phyloP scores from a whole-genome alignment of 352 stramenopile genomes.

The Thraustotheca clavata region DNA sequence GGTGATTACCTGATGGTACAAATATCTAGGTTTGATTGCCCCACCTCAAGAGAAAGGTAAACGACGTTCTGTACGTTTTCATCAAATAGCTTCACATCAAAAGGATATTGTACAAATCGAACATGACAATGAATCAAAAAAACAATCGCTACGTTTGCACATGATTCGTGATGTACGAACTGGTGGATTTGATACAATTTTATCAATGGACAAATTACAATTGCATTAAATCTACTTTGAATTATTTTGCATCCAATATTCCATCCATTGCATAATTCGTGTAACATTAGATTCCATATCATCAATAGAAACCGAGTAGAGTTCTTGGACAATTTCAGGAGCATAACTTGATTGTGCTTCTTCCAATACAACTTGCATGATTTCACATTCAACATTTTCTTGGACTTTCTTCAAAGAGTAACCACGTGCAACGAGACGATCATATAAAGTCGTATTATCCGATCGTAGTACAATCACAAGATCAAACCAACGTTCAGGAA shows the following conservation, averaged over 20 bases:
- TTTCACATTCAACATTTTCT: constrained; percentile 97
- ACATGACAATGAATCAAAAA: no score
- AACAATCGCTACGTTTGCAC: background rate
- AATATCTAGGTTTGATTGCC: background rate
- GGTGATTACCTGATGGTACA: background rate
- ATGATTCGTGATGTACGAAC: background rate
- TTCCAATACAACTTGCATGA: constrained; percentile 97
- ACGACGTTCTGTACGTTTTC: constrained; percentile 14
- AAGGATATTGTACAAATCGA: background rate
- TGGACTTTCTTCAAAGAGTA: constrained; percentile 94
- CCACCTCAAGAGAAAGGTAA: background rate
- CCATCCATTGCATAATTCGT: constrained; percentile 85
- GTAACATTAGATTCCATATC: constrained; percentile 95
- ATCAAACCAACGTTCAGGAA: constrained; percentile 97
- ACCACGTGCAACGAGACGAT: constrained; percentile 75
- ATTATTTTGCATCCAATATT: constrained; percentile 86
- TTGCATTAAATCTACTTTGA: constrained; percentile 18
- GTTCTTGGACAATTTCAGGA: constrained; percentile 92
- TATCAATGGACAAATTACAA: background rate
- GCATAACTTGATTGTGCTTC: constrained; percentile 93
- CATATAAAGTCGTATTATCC: constrained; percentile 90
- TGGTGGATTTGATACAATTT: background rate
- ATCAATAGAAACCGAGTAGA: constrained; percentile 90
- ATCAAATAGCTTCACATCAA: constrained; percentile 2
- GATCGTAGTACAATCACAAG: constrained; percentile 87